A percentile compares a stretch with the other conserved stretches of the same genome.
Conservation (phyloP, 805 yeast genomes). For the Schizosaccharomyces japonicus region DNA sequence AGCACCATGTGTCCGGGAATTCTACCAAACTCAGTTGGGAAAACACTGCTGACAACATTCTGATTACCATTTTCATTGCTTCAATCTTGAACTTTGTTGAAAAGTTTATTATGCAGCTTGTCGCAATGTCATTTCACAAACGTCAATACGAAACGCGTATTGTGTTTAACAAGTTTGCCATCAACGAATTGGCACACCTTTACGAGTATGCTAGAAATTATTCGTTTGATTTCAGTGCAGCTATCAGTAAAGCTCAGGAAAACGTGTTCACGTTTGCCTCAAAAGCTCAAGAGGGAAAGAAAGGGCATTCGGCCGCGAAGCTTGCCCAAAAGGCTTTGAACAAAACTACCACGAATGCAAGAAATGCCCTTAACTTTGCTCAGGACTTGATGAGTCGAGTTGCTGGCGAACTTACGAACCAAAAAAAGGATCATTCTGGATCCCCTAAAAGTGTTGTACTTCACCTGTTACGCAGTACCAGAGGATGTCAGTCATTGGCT, state of each 20-base stretch:
- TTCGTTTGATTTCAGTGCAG: not conserved
- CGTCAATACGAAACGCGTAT: constrained; percentile 20
- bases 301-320: constrained; percentile 11
- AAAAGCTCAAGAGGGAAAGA: constrained; percentile 16
- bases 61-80: constrained; percentile 18
- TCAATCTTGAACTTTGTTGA: constrained; percentile 18
- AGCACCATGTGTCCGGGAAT: not conserved
- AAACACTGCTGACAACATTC: constrained; percentile 12
- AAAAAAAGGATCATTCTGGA: not conserved
- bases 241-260: not conserved
- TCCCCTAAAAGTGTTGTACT: constrained; percentile 1
- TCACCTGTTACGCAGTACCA: constrained; percentile 1
- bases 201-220: constrained; percentile 5
- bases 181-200: constrained; percentile 14
- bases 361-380: constrained; percentile 7
- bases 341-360: constrained; percentile 5
- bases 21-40: not conserved
- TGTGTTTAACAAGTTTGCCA: constrained; percentile 16
- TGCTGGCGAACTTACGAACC: constrained; percentile 5
- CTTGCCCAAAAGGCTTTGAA: constrained; percentile 6
- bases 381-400: constrained; percentile 8
- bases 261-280: constrained; percentile 17
- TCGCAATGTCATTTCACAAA: constrained; percentile 20
- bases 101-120: constrained; percentile 17
- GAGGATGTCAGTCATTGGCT: constrained; percentile 3